phyloP scores from a whole-genome alignment of 2,329 filamentous ascomycete species.

The Epichloe coenophiala region DNA sequence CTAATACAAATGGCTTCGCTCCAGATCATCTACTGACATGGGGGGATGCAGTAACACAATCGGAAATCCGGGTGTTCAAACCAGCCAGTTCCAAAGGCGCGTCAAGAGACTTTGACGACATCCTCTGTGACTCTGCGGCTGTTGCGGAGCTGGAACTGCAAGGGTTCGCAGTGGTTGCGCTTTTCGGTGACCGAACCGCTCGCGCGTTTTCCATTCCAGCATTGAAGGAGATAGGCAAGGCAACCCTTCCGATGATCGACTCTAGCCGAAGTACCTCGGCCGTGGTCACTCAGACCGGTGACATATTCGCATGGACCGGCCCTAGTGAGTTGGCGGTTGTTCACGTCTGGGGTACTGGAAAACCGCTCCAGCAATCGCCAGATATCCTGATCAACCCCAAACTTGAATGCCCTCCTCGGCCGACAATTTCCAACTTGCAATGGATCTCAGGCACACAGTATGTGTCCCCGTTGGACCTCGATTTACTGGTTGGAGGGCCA shows the following conservation, averaged over 20 bases:
- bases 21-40: not conserved
- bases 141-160: constrained; percentile 63
- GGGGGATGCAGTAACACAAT: constrained; percentile 38
- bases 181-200: constrained; percentile 72
- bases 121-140: constrained; percentile 65
- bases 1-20: not conserved
- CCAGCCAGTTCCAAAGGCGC: constrained; percentile 81
- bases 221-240: constrained; percentile 67
- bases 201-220: constrained; percentile 79
- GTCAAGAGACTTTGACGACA: constrained; percentile 75
- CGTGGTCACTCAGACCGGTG: constrained; percentile 62
- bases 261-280: constrained; percentile 55
- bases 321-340: constrained; percentile 74
- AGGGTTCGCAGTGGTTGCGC: constrained; percentile 65
- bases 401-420: constrained; percentile 60
- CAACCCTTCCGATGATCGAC: constrained; percentile 58
- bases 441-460: constrained; percentile 96
- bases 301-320: constrained; percentile 77
- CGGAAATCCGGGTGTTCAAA: constrained; percentile 76
- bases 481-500: constrained; percentile 78
- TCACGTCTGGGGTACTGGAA: constrained; percentile 71
- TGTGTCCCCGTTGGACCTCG: constrained; percentile 74
- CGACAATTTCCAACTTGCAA: constrained; percentile 88
- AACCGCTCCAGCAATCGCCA: constrained; percentile 44
- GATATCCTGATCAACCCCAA: constrained; percentile 72